Evolutionary conservation across 75 land plant genomes (phyloP).

Genomic region (Pinus albicaulis): DNA sequence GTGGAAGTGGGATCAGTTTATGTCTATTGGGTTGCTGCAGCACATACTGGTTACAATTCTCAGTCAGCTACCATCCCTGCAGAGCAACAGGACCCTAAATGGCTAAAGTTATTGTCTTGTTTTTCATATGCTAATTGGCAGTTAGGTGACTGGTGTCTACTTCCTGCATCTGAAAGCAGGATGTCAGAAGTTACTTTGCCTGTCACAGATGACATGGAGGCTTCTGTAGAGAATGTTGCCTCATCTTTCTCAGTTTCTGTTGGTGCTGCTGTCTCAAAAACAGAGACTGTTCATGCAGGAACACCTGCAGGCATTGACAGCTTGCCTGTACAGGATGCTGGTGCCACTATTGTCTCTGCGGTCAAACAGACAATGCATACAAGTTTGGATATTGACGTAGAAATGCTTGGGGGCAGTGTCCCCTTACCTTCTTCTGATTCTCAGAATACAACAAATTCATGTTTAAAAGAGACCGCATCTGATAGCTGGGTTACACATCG

Average conservation of each 20-base stretch:
- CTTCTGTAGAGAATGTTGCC: neutral
- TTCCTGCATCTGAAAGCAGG: slow-evolving; percentile 17
- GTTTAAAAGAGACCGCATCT: slow-evolving; percentile 35
- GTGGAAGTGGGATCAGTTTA: slow-evolving; percentile 71
- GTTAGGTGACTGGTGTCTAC: slow-evolving; percentile 83
- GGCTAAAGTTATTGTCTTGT: slow-evolving; percentile 60
- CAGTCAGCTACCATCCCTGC: slow-evolving; percentile 58
- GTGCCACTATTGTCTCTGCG: slow-evolving; percentile 19
- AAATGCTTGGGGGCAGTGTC: slow-evolving; percentile 8
- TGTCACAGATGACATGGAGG: neutral
- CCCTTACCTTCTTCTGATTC: slow-evolving; percentile 13
- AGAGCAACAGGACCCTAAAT: slow-evolving; percentile 77
- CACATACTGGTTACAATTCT: slow-evolving; percentile 43
- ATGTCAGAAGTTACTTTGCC: slow-evolving; percentile 10
- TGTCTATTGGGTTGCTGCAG: slow-evolving; percentile 86
- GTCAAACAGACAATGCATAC: neutral
- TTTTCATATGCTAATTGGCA: slow-evolving; percentile 90
- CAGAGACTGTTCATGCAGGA: slow-evolving; percentile 7
- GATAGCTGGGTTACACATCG: slow-evolving; percentile 46
- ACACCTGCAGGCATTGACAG: slow-evolving; percentile 7
- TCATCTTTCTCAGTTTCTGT: neutral
- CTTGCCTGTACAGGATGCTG: neutral
- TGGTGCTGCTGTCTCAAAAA: neutral
- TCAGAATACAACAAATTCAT: slow-evolving; percentile 22
- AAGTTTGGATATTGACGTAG: neutral